Conservation (phyloP, 257 asterid species). For the Galeopsis tetrahit region DNA sequence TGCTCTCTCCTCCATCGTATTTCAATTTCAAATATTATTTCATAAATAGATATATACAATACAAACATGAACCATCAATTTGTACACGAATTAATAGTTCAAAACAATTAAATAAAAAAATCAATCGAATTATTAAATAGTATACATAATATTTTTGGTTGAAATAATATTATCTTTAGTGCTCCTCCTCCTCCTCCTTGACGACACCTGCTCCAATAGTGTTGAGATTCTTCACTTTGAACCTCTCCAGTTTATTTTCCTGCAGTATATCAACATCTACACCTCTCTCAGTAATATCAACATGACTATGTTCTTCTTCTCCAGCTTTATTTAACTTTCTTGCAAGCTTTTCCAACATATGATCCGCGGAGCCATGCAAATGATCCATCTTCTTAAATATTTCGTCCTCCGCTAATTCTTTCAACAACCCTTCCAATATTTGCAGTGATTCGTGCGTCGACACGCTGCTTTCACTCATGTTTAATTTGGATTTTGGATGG, state of each 20-base stretch:
- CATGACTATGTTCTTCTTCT: neutral
- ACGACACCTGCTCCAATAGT: neutral
- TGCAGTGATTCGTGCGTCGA: neutral
- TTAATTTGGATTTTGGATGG: too few species aligned
- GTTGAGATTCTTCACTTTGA: neutral
- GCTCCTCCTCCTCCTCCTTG: constrained; percentile 1
- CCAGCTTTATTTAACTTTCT: neutral
- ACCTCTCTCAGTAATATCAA: neutral
- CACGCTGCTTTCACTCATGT: too few species aligned
- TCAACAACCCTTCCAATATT: neutral
- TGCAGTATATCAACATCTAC: neutral
- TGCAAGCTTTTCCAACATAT: neutral
- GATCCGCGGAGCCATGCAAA: neutral
- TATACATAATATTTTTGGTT: too few species aligned
- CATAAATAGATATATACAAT: too few species aligned
- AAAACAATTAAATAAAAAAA: too few species aligned
- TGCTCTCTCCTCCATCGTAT: too few species aligned
- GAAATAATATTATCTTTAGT: neutral
- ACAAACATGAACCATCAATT: too few species aligned
- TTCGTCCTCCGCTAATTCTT: neutral
- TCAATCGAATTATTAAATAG: too few species aligned
- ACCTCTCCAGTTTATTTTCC: constrained; percentile 12
- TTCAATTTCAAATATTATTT: too few species aligned
- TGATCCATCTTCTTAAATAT: neutral
- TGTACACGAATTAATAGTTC: too few species aligned